Base-by-base conservation (phyloP, 192 early-diverging fungal species). In the Umbelopsis sp. region DNA sequence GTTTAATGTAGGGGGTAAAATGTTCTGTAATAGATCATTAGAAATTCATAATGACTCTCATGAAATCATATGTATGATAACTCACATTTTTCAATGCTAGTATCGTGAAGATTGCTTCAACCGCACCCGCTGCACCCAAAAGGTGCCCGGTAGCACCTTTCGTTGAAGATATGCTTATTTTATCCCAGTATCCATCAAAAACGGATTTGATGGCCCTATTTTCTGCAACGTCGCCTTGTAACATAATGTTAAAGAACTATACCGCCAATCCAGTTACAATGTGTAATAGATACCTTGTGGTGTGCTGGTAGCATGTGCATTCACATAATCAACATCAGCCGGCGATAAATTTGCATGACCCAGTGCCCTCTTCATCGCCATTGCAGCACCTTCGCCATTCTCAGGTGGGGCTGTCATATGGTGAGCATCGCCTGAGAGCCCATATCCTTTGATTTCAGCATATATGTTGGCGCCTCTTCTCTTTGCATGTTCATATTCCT, bases 301-400 rank as follows among this genome's bases (percentile, higher is more conserved):
- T 4, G 97, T 98, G 11, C 92, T 92, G 0, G 96, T 98, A 2
- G 97, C 97, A 77, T 98, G 97, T 0, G 95, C 94, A 80, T 98
- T 98, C 21, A 98, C 78, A 77, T 98, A 97, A 49, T 89, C 91
- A 25, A 98, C 80, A 53, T 91, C 89, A 14, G 77, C 76, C 0
- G 90, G 82, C 3, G 70, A 59, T 65, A 94, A 71, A 2, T 84
- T 80, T 1, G 91, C 91, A 12, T 80, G 71, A 43, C 85, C 80
- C 36, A 98, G 70, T 2, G 96, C 95, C 4, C 92, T 79, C 36
- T 75, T 74, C 97, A 98, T 98, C 8, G 97, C 94, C 25, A 88
- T 82, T n/a, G 84, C 87, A 0, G 97, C 97, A 10, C 97, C 97
- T 12, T 78, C 72, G 7, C 97, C 97, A 71, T 94, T 90, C 8